Percentiles rank a stretch among this genome's conserved stretches.
Conservation (phyloP, 345 rosid species). For the Rhizophora mangle region DNA sequence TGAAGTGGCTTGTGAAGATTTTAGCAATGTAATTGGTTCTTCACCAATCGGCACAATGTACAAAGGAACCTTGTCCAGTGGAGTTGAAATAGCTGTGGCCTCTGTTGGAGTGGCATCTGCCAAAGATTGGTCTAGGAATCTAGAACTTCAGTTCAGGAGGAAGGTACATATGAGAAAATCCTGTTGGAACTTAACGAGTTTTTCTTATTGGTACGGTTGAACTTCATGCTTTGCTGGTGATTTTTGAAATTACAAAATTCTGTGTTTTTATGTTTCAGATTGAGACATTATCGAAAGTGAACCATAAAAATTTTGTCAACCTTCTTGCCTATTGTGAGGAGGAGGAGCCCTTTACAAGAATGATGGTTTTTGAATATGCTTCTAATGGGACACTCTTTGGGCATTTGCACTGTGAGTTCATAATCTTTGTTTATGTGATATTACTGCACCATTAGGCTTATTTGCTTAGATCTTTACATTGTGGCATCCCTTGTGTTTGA, state of each 20-base stretch:
- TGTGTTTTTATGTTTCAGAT: conserved; percentile 43
- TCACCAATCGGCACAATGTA: conserved; percentile 64
- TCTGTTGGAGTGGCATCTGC: conserved; percentile 47
- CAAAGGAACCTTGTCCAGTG: conserved; percentile 92
- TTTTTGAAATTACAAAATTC: conserved; percentile 8
- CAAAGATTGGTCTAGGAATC: conserved; percentile 58
- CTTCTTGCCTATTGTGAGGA: conserved; percentile 84
- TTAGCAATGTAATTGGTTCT: conserved; percentile 82
- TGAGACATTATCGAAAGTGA: conserved; percentile 66
- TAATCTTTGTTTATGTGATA: not conserved
- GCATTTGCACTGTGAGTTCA: conserved; percentile 80
- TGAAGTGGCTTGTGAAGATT: conserved; percentile 92
- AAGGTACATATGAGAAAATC: conserved; percentile 52
- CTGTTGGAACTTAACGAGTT: not conserved
- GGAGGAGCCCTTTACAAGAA: conserved; percentile 74
- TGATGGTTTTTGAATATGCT: conserved; percentile 94
- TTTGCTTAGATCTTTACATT: too few species aligned
- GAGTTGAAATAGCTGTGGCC: conserved; percentile 83
- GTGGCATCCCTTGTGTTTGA: too few species aligned
- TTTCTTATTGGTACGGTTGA: not conserved
- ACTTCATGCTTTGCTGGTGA: not conserved
- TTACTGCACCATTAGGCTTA: not conserved
- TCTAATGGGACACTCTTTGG: conserved; percentile 90
- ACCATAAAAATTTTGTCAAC: conserved; percentile 91
- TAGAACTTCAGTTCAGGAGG: conserved; percentile 62